phyloP scores from a whole-genome alignment of 768 basidiomycete genomes.

The Pisolithus sp. region DNA sequence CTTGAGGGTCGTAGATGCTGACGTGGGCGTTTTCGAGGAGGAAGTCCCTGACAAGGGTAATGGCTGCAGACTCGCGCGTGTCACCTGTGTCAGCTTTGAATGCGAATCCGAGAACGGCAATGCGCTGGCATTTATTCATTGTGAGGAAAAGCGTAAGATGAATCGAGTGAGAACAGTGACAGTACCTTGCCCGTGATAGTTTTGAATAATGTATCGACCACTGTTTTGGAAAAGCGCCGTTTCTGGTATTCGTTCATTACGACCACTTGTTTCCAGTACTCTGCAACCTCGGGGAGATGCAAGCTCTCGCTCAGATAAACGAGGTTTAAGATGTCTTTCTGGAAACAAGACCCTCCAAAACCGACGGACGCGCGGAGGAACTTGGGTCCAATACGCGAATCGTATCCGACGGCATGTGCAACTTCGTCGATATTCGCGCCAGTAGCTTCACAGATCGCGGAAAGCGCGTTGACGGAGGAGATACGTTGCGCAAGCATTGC shows the following conservation, averaged over 20 bases:
- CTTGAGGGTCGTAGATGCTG: constrained; percentile 89
- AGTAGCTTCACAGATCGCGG: constrained; percentile 97
- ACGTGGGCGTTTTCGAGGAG: constrained; percentile 80
- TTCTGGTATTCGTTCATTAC: constrained; percentile 99
- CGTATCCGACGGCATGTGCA: constrained; percentile 87
- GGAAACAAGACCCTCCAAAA: constrained; percentile 98
- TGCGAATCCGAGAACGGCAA: constrained; percentile 95
- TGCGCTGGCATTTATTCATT: constrained; percentile 45
- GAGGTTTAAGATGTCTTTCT: constrained; percentile 98
- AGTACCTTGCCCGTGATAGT: constrained; percentile 90
- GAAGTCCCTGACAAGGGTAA: constrained; percentile 93
- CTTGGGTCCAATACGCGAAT: constrained; percentile 88
- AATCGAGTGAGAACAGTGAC: constrained; percentile 7
- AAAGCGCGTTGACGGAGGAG: constrained; percentile 95
- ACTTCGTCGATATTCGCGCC: constrained; percentile 99
- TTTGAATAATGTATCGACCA: constrained; percentile 97
- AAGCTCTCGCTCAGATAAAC: constrained; percentile 94
- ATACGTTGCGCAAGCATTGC: constrained; percentile 99
- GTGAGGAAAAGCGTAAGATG: background rate
- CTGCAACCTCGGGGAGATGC: constrained; percentile 94
- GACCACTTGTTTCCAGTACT: constrained; percentile 96
- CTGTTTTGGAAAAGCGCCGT: constrained; percentile 88
- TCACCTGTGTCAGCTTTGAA: constrained; percentile 99
- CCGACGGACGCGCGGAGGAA: constrained; percentile 95
- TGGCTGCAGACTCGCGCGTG: constrained; percentile 95